Evolutionary conservation across 768 basidiomycete species (phyloP).

Genomic region (Tylopilus sp.): DNA sequence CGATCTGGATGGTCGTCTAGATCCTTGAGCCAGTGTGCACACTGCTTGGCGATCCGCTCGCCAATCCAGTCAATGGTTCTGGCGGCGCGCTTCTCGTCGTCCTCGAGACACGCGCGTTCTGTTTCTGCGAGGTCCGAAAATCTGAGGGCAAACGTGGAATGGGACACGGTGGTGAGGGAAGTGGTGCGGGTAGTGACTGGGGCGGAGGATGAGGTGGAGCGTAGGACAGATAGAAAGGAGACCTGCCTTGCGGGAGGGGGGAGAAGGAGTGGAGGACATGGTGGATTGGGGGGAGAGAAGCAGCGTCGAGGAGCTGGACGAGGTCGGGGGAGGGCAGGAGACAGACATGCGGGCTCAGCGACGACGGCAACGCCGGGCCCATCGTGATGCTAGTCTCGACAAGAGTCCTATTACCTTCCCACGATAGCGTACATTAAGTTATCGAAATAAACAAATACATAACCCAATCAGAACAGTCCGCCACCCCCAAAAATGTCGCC

Average conservation of each 20-base stretch:
- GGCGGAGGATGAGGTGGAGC: slow-evolving; percentile 5
- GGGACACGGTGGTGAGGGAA: slow-evolving; percentile 63
- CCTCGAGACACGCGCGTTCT: slow-evolving; percentile 71
- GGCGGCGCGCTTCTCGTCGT: slow-evolving; percentile 73
- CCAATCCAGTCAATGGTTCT: slow-evolving; percentile 88
- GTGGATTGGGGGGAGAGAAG: slow-evolving; percentile 65
- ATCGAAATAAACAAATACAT: slow-evolving; percentile 6
- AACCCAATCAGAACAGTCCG: slow-evolving; percentile 22
- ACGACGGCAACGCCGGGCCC: slow-evolving; percentile 59
- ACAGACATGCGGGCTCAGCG: slow-evolving; percentile 80
- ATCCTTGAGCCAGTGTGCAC: slow-evolving; percentile 69
- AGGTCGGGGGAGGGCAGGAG: slow-evolving; percentile 72
- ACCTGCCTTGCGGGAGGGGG: slow-evolving; percentile 73
- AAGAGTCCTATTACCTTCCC: slow-evolving; percentile 1
- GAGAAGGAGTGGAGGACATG: slow-evolving; percentile 82
- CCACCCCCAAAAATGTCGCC: slow-evolving; percentile 43
- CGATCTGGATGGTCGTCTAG: slow-evolving; percentile 45
- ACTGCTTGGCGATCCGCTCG: slow-evolving; percentile 60
- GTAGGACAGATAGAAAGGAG: neutral
- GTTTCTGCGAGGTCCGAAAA: slow-evolving; percentile 76
- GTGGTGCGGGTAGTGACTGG: slow-evolving; percentile 82
- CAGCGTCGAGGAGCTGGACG: slow-evolving; percentile 49
- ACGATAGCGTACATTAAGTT: neutral
- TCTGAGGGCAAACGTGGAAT: slow-evolving; percentile 68
- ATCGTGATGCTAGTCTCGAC: no score